phyloP scores from a whole-genome alignment of 305 asterid genomes.

The Plantago lanceolata region DNA sequence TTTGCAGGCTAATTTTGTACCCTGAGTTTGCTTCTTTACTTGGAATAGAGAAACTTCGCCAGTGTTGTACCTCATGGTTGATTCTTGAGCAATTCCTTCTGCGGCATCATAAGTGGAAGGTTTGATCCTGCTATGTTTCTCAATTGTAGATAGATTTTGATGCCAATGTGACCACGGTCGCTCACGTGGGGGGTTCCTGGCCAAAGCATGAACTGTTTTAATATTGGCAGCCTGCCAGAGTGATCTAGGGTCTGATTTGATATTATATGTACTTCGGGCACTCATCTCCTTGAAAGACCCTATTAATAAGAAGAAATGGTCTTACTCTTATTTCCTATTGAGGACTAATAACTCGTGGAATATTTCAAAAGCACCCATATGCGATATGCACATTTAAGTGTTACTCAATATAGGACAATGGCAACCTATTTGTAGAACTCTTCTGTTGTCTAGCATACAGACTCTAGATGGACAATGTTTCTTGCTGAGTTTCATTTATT shows the following conservation, averaged over 20 bases:
- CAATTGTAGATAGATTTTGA: slow-evolving; percentile 18
- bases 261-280: neutral
- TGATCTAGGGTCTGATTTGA: neutral
- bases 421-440: slow-evolving; percentile 11
- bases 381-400: slow-evolving; percentile 8
- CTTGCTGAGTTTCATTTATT: slow-evolving; percentile 1
- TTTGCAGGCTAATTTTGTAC: slow-evolving; percentile 72
- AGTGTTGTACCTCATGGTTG: slow-evolving; percentile 90
- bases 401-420: slow-evolving; percentile 16
- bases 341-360: neutral
- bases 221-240: neutral
- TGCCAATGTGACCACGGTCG: neutral
- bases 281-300: neutral
- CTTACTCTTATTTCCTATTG: neutral
- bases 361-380: neutral
- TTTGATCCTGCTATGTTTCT: slow-evolving; percentile 28
- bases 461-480: neutral
- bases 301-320: neutral
- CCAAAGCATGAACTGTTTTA: neutral
- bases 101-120: slow-evolving; percentile 87
- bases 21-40: slow-evolving; percentile 89
- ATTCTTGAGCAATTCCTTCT: slow-evolving; percentile 91
- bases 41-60: slow-evolving; percentile 98
- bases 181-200: neutral
- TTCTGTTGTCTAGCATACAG: slow-evolving; percentile 17